Conservation (phyloP, 2,329 filamentous ascomycete species). For the Elsinoe arachidis region DNA sequence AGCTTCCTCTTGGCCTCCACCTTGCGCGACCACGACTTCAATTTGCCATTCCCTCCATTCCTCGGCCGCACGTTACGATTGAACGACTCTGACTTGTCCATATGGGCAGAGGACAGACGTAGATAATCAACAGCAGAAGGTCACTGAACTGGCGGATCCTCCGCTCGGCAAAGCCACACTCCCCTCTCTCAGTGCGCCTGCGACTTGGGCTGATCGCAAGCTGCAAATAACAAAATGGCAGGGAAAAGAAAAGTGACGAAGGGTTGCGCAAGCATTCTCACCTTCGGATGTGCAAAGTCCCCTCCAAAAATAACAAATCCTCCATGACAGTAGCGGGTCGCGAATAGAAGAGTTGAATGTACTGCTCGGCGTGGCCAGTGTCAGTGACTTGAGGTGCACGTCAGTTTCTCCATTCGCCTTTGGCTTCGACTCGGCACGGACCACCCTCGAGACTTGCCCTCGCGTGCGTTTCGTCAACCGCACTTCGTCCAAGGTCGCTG, state of each 20-base stretch:
- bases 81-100: constrained; percentile 6
- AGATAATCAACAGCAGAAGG: not conserved
- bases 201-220: not conserved
- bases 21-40: constrained; percentile 9
- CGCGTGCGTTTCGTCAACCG: not conserved
- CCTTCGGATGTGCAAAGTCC: not conserved
- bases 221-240: not conserved
- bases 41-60: constrained; percentile 1
- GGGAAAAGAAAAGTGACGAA: not conserved
- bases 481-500: not conserved
- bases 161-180: constrained; percentile 4
- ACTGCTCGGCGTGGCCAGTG: not conserved
- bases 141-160: constrained; percentile 11
- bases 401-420: not conserved
- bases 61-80: constrained; percentile 12
- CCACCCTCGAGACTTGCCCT: not conserved
- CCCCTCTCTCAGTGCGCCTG: not conserved
- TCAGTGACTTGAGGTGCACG: not conserved
- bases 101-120: not conserved
- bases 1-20: not conserved
- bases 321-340: not conserved
- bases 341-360: not conserved
- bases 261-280: not conserved
- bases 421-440: constrained; percentile 6
- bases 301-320: not conserved